Conservation (phyloP, 441 rosid genomes). For the Cnidoscolus chayamansa region DNA sequence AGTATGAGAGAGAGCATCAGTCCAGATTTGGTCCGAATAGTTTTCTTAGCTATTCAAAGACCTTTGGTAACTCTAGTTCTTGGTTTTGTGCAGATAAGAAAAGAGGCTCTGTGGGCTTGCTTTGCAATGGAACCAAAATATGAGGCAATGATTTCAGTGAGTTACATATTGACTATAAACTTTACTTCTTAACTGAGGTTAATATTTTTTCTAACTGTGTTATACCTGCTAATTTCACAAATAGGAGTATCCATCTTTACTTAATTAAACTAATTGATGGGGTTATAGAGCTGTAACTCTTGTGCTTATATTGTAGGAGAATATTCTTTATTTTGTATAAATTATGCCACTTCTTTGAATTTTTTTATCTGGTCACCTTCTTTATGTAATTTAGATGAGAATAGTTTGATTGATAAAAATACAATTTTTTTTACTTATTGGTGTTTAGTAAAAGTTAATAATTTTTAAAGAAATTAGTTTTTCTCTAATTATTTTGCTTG, state of each 20-base stretch:
- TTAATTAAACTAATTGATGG: neutral
- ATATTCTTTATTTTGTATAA: neutral
- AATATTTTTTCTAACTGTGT: too few relatives aligned
- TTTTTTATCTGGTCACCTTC: neutral
- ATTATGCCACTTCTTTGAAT: neutral
- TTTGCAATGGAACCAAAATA: slow-evolving; percentile 80
- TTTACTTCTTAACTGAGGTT: neutral
- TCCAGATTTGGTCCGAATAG: slow-evolving; percentile 1
- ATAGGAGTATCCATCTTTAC: neutral
- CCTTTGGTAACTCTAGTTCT: neutral
- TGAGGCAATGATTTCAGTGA: slow-evolving; percentile 81
- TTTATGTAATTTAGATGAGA: too few relatives aligned
- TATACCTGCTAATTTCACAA: neutral
- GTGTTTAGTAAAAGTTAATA: too few relatives aligned
- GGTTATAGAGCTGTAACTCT: neutral
- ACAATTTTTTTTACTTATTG: too few relatives aligned
- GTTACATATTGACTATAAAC: slow-evolving; percentile 19
- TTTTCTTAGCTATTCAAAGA: neutral
- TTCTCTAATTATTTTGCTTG: too few relatives aligned
- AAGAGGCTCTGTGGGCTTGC: slow-evolving; percentile 94
- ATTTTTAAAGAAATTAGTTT: too few relatives aligned
- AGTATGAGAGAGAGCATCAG: neutral
- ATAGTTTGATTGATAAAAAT: too few relatives aligned
- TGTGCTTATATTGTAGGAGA: neutral
- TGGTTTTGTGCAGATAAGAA: slow-evolving; percentile 59